Base-by-base conservation (phyloP, 164 flowering plant species). In the Annona squamosa region DNA sequence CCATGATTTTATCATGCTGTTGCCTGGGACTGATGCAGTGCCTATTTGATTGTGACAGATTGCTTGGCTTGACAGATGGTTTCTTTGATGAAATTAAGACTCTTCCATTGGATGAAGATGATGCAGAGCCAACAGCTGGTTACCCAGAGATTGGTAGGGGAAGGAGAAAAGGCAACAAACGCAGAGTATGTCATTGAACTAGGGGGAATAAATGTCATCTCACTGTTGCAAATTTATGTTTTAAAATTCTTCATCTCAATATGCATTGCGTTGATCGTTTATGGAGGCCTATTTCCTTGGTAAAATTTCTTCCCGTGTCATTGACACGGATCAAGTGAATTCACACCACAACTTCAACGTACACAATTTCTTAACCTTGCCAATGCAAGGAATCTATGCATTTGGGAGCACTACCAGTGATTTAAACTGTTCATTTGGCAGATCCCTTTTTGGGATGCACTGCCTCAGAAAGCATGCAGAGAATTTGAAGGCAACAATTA, bases 61-160 rank as follows among this genome's bases (percentile, higher is more conserved):
- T 93, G 83, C 85, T 76, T 79, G 91, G 87, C 66, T 79, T 93
- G 77, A 76, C 91, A 2, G 97, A 91, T 63, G 80, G 80, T 79
- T 89, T 91, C 76, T 89, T 59, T 76, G 91, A 88, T 74, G 98
- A 93, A 69, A 79, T 90, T 62, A 87, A 85, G 77, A 71, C 77
- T 74, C 82, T 93, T 63, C 85, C 90, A 9, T 17, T 87, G 12
- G 93, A 80, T 48, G 90, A 76, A 48, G 45, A 79, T 44, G 83
- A 80, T 43, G 79, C 13, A 17, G 86, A 81, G 72, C 76, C 73
- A 42, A 56, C 62, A 46, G 41, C 67, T 16, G 74, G 77, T 74
- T 80, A 78, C 57, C 64, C 70, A 17, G 48, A 65, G 73, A 74
- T 70, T n/a, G 72, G 77, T 66, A 72, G 76, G 67, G 81, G 81